Base-by-base conservation (phyloP, 2,329 filamentous ascomycete species). In the Aspergillus pseudotamarii region DNA sequence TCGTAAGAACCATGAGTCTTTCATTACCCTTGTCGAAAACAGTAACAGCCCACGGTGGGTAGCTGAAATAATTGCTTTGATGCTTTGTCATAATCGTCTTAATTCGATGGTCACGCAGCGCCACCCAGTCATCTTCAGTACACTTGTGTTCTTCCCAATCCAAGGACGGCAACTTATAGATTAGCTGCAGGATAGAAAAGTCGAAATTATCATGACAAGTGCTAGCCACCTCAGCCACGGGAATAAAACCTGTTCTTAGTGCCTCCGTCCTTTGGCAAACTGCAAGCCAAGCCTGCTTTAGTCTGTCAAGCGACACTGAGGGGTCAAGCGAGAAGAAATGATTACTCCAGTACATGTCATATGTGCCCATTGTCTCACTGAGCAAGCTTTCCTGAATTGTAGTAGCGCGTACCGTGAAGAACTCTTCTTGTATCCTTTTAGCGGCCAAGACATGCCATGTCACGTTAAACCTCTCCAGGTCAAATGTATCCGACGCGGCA, bases 331-430 rank as follows among this genome's bases (percentile, higher is more conserved):
- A 66, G 58, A 80, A 78, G 36, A 79, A 71, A 16, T 75, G 75
- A 55, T 79, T 77, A 34, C 76, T 76, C 78, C 78, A 80, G 64
- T 81, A 80, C 53, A 76, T 72, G 28, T 73, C 69, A 5, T 72
- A 69, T 21, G 72, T 75, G 6, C 74, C 67, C 74, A 80, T 76
- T 1, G 76, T 79, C 69, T 81, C 79, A 36, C 74, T 75, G 9
- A 80, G 66, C 26, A 80, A 66, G 32, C 76, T 76, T 57, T 80
- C 78, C 60, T 80, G 78, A 16, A 80, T 68, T 1, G 76, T 73
- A 6, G 76, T 76, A 12, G 76, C 68, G 1, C 72, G 73, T 10
- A 75, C 56, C 19, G 74, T 64, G 43, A 67, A 53, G 45, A 72
- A 69, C 3, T 65, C 65, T 5, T 69, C 67, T 6, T 45, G 36